phyloP scores from a whole-genome alignment of 2,329 filamentous ascomycete species.

The Basipetospora chlamydospora region DNA sequence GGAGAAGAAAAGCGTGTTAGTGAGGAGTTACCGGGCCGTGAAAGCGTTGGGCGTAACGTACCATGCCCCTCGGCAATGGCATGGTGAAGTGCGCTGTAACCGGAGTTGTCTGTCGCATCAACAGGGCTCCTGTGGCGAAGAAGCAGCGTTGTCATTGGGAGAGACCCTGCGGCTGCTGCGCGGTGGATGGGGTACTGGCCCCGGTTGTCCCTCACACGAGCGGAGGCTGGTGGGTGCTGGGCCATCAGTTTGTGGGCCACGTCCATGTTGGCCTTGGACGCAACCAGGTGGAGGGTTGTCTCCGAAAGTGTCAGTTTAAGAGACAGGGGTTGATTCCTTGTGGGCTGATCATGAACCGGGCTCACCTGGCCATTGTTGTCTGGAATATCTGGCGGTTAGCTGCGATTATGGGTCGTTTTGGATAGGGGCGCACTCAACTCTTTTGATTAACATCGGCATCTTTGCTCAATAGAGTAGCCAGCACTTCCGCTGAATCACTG shows the following conservation, averaged over 20 bases:
- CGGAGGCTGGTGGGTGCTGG: conserved; percentile 54
- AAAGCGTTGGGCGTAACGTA: too few species aligned
- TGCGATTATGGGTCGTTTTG: not conserved
- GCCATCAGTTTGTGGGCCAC: conserved; percentile 63
- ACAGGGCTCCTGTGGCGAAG: conserved; percentile 66
- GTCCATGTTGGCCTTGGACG: conserved; percentile 79
- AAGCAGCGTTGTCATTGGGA: conserved; percentile 73
- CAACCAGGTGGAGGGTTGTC: conserved; percentile 82
- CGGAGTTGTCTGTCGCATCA: conserved; percentile 68
- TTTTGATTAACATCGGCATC: conserved; percentile 61
- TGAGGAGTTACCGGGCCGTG: too few species aligned
- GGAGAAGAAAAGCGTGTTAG: too few species aligned
- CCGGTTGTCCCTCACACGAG: conserved; percentile 68
- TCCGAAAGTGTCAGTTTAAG: conserved; percentile 18
- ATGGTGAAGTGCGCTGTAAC: conserved; percentile 83
- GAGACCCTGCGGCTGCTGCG: conserved; percentile 76
- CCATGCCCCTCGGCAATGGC: conserved; percentile 62
- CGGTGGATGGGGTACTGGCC: conserved; percentile 87
- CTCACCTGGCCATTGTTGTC: conserved; percentile 50
- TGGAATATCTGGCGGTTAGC: conserved; percentile 17
- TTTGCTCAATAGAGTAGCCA: conserved; percentile 52
- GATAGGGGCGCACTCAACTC: too few species aligned
- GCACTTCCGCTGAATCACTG: conserved; percentile 53
- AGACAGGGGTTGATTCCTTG: not conserved
- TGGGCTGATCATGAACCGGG: too few species aligned